These are phyloP conservation scores for Albugo candida DNA, from an alignment of 352 stramenopile species.

Conservation along the genomic window DNA sequence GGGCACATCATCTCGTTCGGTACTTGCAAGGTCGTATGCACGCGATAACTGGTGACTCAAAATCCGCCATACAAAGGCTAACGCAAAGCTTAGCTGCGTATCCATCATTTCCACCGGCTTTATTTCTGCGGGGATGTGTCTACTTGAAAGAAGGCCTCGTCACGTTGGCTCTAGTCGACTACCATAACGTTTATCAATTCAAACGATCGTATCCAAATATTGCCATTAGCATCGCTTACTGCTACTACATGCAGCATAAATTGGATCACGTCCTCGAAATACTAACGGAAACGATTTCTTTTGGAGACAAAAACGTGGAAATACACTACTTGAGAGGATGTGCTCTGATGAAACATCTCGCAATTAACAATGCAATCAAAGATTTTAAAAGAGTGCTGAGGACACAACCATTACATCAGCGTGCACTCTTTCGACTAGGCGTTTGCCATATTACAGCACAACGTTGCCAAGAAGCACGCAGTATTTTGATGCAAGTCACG, in stretches of 20 bases:
- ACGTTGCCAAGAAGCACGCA: constrained; percentile 13
- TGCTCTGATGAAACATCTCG: constrained; percentile 25
- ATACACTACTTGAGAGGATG: constrained; percentile 28
- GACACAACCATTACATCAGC: constrained; percentile 8
- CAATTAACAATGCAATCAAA: constrained; percentile 16
- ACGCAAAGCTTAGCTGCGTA: constrained; percentile 15
- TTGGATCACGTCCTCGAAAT: constrained; percentile 20
- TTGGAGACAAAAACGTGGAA: constrained; percentile 8
- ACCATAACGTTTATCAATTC: constrained; percentile 26
- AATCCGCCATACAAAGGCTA: constrained; percentile 13
- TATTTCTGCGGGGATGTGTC: constrained; percentile 31
- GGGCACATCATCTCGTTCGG: constrained; percentile 8
- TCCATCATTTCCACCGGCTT: constrained; percentile 22
- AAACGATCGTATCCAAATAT: constrained; percentile 21
- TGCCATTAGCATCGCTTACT: constrained; percentile 30
- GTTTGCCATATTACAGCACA: constrained; percentile 20
- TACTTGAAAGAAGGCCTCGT: constrained; percentile 29
- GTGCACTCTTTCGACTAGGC: constrained; percentile 17
- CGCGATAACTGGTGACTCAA: constrained; percentile 16
- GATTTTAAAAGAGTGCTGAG: constrained; percentile 19
- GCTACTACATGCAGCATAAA: constrained; percentile 21
- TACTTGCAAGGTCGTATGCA: constrained; percentile 26
- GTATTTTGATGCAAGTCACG: constrained; percentile 14
- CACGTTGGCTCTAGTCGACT: constrained; percentile 27
- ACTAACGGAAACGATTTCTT: constrained; percentile 20